Percentiles rank a stretch among this genome's conserved stretches.
Evolutionary conservation across 208 protist genomes (phyloP).

Genomic region (Acanthamoeba sp.): DNA sequence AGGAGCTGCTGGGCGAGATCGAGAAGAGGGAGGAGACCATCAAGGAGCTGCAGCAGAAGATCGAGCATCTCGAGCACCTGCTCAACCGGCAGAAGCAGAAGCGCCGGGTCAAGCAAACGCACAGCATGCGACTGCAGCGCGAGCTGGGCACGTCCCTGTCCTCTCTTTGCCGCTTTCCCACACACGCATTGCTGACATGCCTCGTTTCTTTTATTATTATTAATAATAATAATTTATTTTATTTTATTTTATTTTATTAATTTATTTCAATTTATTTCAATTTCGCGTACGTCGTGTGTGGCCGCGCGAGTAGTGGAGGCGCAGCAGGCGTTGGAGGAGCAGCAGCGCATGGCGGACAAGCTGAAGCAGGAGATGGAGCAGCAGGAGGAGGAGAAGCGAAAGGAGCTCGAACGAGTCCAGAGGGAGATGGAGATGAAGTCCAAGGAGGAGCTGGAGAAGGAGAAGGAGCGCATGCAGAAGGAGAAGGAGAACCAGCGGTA

Average conservation of each 20-base stretch:
- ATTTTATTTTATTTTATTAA: too few species aligned
- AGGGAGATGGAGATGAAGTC: conserved; percentile 6
- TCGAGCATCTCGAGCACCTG: not conserved
- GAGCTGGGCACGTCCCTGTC: not conserved
- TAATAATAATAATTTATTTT: too few species aligned
- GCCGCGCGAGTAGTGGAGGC: not conserved
- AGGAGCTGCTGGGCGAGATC: not conserved
- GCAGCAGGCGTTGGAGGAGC: conserved; percentile 16
- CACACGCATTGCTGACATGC: not conserved
- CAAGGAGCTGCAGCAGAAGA: conserved; percentile 12
- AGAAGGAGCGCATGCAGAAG: conserved; percentile 14
- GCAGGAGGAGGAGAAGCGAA: conserved; percentile 51
- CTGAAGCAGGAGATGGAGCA: conserved; percentile 49
- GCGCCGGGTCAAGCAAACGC: not conserved
- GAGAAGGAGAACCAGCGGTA: conserved; percentile 9
- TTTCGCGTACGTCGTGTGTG: not conserved
- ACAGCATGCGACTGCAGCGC: conserved; percentile 15
- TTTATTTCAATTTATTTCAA: too few species aligned
- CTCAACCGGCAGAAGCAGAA: conserved; percentile 25
- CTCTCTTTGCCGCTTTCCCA: not conserved
- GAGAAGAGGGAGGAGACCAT: not conserved
- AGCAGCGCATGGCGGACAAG: not conserved
- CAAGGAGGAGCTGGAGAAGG: not conserved
- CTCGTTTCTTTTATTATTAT: too few species aligned
- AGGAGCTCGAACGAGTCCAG: conserved; percentile 22